phyloP scores from a whole-genome alignment of 306 rosid species.

The Dalbergia cochinchinensis region DNA sequence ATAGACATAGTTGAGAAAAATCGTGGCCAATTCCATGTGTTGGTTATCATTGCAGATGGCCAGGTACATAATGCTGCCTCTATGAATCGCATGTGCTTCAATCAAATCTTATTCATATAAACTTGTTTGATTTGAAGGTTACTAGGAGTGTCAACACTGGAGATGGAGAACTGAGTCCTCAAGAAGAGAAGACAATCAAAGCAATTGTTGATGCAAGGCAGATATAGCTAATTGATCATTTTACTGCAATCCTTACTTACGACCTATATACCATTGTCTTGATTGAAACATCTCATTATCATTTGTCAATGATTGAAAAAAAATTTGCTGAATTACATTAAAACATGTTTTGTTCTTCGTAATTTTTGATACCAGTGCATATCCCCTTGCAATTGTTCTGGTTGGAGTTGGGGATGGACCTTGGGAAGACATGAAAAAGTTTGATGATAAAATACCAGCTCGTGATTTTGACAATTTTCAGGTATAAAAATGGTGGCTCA shows the following conservation, averaged over 20 bases:
- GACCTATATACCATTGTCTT: not conserved
- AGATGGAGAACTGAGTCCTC: constrained; percentile 76
- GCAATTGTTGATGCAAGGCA: constrained; percentile 92
- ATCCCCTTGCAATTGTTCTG: constrained; percentile 85
- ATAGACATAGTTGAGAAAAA: constrained; percentile 88
- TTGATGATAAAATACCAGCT: constrained; percentile 86
- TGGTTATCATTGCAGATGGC: constrained; percentile 89
- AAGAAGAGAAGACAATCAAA: constrained; percentile 82
- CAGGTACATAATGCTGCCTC: constrained; percentile 62
- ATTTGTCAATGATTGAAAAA: not conserved
- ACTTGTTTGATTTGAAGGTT: constrained; percentile 63
- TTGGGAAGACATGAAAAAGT: constrained; percentile 94
- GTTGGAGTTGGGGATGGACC: constrained; percentile 98
- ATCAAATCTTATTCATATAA: constrained; percentile 12
- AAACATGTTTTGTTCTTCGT: constrained; percentile 8
- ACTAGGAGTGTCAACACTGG: constrained; percentile 70
- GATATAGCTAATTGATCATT: constrained; percentile 2
- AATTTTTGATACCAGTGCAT: constrained; percentile 57
- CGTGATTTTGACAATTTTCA: constrained; percentile 91
- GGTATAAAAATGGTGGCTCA: constrained; percentile 47
- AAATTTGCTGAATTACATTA: constrained; percentile 25
- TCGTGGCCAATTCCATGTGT: constrained; percentile 87
- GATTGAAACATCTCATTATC: constrained; percentile 11
- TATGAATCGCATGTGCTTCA: not conserved
- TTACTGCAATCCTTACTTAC: not conserved